Conservation (phyloP, 768 basidiomycete species). For the Clitopilus passeckerianus region DNA sequence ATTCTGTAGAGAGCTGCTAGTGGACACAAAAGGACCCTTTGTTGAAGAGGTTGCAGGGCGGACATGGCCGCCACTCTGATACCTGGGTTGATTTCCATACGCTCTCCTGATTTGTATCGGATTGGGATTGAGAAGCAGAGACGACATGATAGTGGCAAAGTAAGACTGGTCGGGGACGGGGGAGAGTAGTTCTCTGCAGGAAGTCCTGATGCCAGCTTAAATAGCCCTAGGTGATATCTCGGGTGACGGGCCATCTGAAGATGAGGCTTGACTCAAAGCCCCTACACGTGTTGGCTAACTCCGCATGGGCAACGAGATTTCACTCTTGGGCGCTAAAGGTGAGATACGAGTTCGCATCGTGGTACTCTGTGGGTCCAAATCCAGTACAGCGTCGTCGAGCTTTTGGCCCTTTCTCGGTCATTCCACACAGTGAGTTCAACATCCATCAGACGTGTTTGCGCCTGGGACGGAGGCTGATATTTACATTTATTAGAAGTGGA, state of each 20-base stretch:
- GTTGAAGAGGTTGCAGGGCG: neutral
- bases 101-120: neutral
- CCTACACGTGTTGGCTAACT: neutral
- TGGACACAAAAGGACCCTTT: neutral
- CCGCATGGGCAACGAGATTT: neutral
- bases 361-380: neutral
- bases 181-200: neutral
- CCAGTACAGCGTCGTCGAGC: neutral
- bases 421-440: neutral
- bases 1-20: too few relatives aligned
- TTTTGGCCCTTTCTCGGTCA: neutral
- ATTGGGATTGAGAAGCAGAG: neutral
- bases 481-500: too few relatives aligned
- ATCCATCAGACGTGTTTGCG: neutral
- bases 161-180: neutral
- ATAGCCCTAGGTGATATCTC: neutral
- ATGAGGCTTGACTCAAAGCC: neutral
- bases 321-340: neutral
- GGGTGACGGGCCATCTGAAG: neutral
- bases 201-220: neutral
- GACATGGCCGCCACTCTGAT: neutral
- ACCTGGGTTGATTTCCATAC: neutral
- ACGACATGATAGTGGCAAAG: neutral
- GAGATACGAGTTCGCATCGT: neutral
- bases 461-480: too few relatives aligned